A percentile compares a stretch with the other conserved stretches of the same genome.
Conservation (phyloP, 441 rosid genomes). For the Jatropha podagrica region DNA sequence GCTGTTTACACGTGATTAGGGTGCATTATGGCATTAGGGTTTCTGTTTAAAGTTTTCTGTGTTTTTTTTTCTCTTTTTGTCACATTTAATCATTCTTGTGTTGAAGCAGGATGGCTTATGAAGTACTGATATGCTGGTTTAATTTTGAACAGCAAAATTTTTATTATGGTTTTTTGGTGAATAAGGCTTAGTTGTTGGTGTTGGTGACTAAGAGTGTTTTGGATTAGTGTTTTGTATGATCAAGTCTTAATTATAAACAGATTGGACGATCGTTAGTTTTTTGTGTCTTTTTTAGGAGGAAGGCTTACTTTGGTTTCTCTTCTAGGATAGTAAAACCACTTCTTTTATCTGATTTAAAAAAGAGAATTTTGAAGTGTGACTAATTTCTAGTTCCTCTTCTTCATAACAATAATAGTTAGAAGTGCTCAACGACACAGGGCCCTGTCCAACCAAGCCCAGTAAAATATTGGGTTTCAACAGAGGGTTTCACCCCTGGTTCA, state of each 20-base stretch:
- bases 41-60: background rate
- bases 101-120: slow-evolving; percentile 7
- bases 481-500: too few relatives aligned
- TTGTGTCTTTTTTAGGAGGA: background rate
- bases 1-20: background rate
- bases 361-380: background rate
- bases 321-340: background rate
- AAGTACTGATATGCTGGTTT: background rate
- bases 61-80: background rate
- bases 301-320: background rate
- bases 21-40: background rate
- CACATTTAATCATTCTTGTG: background rate
- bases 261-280: background rate
- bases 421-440: too few relatives aligned
- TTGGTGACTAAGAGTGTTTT: background rate
- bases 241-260: too few relatives aligned
- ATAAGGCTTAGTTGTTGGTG: background rate
- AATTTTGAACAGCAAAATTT: background rate
- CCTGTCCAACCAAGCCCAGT: too few relatives aligned
- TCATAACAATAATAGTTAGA: background rate
- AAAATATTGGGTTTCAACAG: too few relatives aligned
- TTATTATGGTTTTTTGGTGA: background rate
- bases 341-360: background rate
- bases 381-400: background rate
- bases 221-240: background rate